phyloP scores from a whole-genome alignment of 345 rosid genomes.

The Ailanthus altissimus region DNA sequence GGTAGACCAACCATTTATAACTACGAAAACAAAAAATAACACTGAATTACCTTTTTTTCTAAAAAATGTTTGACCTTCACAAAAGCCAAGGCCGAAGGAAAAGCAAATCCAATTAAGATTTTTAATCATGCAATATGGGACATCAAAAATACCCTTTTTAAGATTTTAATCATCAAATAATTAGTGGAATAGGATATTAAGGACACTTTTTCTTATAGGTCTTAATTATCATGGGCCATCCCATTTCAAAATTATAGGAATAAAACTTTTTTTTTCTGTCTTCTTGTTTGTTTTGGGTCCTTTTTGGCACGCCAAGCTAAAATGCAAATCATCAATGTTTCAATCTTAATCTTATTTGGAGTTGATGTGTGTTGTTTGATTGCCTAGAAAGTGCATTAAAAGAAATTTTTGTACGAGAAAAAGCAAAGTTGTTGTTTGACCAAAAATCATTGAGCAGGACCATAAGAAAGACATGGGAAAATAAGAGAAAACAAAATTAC shows the following conservation, averaged over 20 bases:
- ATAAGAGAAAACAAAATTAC: neutral
- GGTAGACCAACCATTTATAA: neutral
- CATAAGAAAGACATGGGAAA: neutral
- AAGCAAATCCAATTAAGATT: conserved; percentile 16
- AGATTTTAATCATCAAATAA: conserved; percentile 26
- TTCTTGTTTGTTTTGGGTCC: conserved; percentile 13
- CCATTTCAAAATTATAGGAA: conserved; percentile 4
- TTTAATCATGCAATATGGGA: conserved; percentile 12
- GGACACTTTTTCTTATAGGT: conserved; percentile 13
- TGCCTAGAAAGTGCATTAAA: conserved; percentile 24
- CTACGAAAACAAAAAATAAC: neutral
- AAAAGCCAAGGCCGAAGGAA: conserved; percentile 18
- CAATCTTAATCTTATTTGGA: conserved; percentile 19
- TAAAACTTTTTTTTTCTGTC: neutral
- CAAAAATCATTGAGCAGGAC: conserved; percentile 14
- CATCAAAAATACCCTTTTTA: conserved; percentile 16
- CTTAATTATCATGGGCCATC: conserved; percentile 22
- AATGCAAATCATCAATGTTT: conserved; percentile 31
- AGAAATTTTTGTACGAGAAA: neutral
- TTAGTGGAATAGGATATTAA: conserved; percentile 25
- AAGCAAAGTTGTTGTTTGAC: conserved; percentile 36
- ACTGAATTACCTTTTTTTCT: neutral
- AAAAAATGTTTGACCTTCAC: conserved; percentile 12
- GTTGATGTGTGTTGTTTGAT: conserved; percentile 31
- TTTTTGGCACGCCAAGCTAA: conserved; percentile 32